Conservation (phyloP, 257 asterid species). For the Eucommia ulmoides region DNA sequence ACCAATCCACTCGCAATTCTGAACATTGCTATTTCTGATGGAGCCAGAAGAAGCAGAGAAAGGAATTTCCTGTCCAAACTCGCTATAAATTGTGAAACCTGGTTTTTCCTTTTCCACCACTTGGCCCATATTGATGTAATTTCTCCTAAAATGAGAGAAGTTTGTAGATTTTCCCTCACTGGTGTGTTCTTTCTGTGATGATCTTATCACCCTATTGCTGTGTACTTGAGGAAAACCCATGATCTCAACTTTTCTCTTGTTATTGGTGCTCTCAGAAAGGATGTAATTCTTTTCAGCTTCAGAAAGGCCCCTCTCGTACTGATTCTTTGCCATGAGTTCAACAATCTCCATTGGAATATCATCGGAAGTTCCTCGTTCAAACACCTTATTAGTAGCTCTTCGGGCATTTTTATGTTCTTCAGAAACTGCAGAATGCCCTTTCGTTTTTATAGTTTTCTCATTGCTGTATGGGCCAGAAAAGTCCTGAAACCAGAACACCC, state of each 20-base stretch:
- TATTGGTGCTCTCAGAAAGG: conserved; percentile 12
- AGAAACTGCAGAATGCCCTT: conserved; percentile 1
- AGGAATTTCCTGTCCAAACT: conserved; percentile 20
- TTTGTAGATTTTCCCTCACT: conserved; percentile 10
- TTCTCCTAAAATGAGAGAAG: conserved; percentile 17
- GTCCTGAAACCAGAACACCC: background rate
- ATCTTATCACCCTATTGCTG: conserved; percentile 10
- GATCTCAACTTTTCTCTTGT: background rate
- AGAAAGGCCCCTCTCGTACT: conserved; percentile 40
- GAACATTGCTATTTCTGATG: background rate
- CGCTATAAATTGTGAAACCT: conserved; percentile 22
- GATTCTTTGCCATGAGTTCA: conserved; percentile 59
- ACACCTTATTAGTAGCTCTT: conserved; percentile 18
- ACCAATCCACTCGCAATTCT: background rate
- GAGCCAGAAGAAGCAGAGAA: conserved; percentile 29
- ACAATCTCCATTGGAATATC: conserved; percentile 87
- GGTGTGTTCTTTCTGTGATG: conserved; percentile 7
- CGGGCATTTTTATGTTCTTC: conserved; percentile 14
- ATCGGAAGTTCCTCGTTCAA: conserved; percentile 35
- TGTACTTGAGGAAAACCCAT: conserved; percentile 19
- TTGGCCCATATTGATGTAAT: conserved; percentile 10
- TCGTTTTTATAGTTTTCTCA: conserved; percentile 9
- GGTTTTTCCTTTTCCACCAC: conserved; percentile 17
- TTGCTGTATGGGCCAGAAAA: conserved; percentile 2
- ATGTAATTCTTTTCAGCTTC: conserved; percentile 21